Conservation (phyloP, 164 flowering plant species). For the Euptelea pleiosperma region DNA sequence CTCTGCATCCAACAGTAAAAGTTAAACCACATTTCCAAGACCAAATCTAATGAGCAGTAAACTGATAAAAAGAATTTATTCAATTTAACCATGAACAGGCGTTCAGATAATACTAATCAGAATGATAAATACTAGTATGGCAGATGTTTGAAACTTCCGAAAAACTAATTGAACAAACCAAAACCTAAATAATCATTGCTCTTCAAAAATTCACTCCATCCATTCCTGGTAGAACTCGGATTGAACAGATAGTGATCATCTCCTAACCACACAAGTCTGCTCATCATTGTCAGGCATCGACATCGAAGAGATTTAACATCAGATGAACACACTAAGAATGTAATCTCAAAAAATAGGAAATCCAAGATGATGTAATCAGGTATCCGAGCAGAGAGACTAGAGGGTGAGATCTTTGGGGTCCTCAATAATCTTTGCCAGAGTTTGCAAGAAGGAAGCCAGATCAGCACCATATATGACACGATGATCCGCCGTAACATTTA, state of each 20-base stretch:
- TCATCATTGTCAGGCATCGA: neutral
- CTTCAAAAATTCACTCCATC: neutral
- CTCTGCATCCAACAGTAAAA: no score
- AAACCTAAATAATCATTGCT: neutral
- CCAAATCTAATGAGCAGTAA: no score
- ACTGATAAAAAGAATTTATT: neutral
- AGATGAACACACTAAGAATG: no score
- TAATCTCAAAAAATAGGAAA: no score
- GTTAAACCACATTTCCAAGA: no score
- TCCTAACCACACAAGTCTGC: neutral
- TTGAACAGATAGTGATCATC: neutral
- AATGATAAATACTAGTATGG: neutral
- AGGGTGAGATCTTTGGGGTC: conserved; percentile 88
- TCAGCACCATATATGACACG: conserved; percentile 95
- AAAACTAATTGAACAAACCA: neutral
- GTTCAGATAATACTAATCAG: neutral
- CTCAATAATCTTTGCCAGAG: conserved; percentile 79
- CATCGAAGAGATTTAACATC: neutral
- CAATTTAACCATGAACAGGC: neutral
- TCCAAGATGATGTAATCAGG: no score
- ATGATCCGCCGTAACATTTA: conserved; percentile 96
- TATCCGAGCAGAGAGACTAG: conserved; percentile 27
- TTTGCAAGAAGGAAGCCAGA: conserved; percentile 88
- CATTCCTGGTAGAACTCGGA: neutral
- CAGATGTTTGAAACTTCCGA: neutral